Evolutionary conservation across 176 grass and related monocot genomes (phyloP).

Genomic region (Areca catechu): DNA sequence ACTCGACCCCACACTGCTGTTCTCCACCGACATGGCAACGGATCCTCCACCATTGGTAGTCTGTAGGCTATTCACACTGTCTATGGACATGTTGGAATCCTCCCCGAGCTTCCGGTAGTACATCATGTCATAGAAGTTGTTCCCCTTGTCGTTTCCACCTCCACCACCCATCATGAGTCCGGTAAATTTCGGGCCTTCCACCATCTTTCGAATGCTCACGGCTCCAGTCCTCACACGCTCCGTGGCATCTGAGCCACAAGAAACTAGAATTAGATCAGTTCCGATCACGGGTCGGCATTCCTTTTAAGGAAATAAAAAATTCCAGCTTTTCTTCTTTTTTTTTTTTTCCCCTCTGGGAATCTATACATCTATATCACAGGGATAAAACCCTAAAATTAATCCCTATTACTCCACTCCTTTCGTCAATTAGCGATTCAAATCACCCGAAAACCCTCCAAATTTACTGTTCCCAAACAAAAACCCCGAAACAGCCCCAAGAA

Average conservation of each 20-base stretch:
- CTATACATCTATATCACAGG: background rate
- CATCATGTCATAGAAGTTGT: constrained; percentile 44
- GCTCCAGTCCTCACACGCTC: constrained; percentile 3
- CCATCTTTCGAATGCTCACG: constrained; percentile 20
- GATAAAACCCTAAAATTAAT: background rate
- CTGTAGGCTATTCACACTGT: constrained; percentile 56
- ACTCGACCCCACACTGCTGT: constrained; percentile 52
- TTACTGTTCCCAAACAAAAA: background rate
- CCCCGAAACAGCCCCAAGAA: background rate
- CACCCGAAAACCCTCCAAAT: background rate
- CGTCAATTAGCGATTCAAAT: constrained; percentile 1
- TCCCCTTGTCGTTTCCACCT: constrained; percentile 14
- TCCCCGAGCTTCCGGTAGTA: constrained; percentile 78
- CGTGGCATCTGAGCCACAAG: background rate
- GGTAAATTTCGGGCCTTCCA: constrained; percentile 47
- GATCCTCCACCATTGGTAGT: constrained; percentile 49
- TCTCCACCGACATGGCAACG: constrained; percentile 41
- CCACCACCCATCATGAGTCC: constrained; percentile 30
- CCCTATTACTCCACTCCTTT: background rate
- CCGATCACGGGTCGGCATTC: too few relatives aligned
- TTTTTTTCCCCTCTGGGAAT: background rate
- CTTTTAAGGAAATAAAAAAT: background rate
- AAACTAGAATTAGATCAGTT: too few relatives aligned
- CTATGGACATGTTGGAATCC: constrained; percentile 60
- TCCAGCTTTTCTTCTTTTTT: background rate